Evolutionary conservation across 2,329 filamentous ascomycete species (phyloP).

Genomic region (Raffaelea arxii): DNA sequence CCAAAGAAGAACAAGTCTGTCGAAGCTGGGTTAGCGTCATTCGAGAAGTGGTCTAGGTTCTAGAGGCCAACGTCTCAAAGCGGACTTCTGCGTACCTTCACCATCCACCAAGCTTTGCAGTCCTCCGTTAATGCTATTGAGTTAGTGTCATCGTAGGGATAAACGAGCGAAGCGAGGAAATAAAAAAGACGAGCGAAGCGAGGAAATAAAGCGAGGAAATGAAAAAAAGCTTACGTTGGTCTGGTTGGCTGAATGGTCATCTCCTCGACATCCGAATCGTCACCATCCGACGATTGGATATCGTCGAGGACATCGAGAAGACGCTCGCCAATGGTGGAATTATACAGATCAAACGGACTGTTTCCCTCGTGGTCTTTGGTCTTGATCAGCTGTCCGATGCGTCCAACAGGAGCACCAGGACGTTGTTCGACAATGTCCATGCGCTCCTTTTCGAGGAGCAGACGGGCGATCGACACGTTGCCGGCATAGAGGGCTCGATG

Average conservation of each 20-base stretch:
- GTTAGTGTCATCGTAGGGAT: neutral
- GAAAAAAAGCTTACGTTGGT: neutral
- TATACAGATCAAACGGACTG: constrained; percentile 88
- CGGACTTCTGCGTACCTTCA: constrained; percentile 41
- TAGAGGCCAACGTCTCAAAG: neutral
- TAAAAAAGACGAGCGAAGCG: neutral
- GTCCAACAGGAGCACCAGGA: constrained; percentile 45
- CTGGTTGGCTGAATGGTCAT: neutral
- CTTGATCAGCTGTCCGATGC: constrained; percentile 72
- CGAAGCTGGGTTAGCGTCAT: neutral
- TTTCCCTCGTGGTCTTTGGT: constrained; percentile 93
- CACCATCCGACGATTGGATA: neutral
- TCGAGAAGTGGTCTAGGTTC: neutral
- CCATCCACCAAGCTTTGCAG: constrained; percentile 31
- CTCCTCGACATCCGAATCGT: constrained; percentile 6
- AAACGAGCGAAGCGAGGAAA: neutral
- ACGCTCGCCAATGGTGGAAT: constrained; percentile 74
- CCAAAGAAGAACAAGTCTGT: constrained; percentile 82
- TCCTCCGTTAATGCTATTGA: constrained; percentile 7
- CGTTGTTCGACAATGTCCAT: constrained; percentile 53
- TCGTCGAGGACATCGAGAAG: constrained; percentile 37
- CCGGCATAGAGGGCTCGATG: constrained; percentile 86
- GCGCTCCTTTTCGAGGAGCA: constrained; percentile 70
- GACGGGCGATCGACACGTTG: constrained; percentile 75
- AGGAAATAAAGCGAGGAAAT: neutral